Evolutionary conservation across 2,329 filamentous ascomycete genomes (phyloP), one percentile per base, ranked within the genome.

Genomic region (Byssoonygena ceratinophila): DNA sequence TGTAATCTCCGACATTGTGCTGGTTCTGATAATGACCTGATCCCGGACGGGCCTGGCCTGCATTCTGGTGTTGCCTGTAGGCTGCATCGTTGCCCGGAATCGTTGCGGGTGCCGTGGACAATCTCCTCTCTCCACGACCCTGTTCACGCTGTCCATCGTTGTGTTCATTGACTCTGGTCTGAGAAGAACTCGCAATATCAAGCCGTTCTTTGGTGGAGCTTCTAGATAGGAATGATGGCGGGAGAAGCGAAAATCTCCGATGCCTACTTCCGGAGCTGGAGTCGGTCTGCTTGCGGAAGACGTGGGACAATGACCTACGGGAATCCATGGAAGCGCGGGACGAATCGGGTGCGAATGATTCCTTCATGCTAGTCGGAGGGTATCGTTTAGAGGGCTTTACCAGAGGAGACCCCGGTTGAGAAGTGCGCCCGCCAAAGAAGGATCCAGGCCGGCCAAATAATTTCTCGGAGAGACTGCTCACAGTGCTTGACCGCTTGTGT

Each of bases 381-480:
- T 96, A 94, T 57, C 83, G 82, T 65, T 87, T 81, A 57, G 75
- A 71, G 53, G 68, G 63, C 53, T 76, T 78, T 7, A 71, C 62
- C 55, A 76, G 68, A 57, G 69, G 55, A 37, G 64, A 62, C 50
- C 61, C 59, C 27, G 62, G 59, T 43, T 70, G 65, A 43, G 61
- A 60, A 29, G 63, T 59, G 44, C 70, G 71, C 36, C 80, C 77
- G n/a, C 85, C 82, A 64, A 92, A 90, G 54, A 92, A 76, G 7
- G 87, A 92, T 12, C 84, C 85, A 59, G 83, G 87, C 56, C 90
- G 83, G 39, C 88, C 87, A 68, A 95, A 86, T 32, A 95, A 74
- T 69, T 86, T 92, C 61, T 87, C 87, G 50, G 87, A 82, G 54
- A 96, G 80, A 68, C 80, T 88, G 64, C 81, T 88, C 72, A 87